These are phyloP conservation scores for Zangia roseola DNA, from an alignment of 768 basidiomycete genomes.

Conservation along the genomic window DNA sequence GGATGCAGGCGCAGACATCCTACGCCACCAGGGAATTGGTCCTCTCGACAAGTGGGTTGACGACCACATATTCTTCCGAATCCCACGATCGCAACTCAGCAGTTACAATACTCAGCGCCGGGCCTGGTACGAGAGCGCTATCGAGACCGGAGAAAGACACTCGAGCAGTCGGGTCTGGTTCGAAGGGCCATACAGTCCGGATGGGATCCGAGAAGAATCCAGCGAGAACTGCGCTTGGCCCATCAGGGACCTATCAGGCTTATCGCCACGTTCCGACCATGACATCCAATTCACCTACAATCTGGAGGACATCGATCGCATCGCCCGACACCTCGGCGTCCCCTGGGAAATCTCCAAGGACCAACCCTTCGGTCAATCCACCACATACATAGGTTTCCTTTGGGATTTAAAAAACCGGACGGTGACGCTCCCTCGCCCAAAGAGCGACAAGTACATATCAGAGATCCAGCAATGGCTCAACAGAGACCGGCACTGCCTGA, in stretches of 20 bases:
- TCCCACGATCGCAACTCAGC: background rate
- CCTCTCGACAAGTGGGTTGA: conserved; percentile 9
- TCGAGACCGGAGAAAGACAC: too few species aligned
- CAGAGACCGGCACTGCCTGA: background rate
- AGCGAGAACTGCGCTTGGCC: conserved; percentile 1
- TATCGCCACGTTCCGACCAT: accelerated
- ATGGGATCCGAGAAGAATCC: background rate
- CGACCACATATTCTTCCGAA: conserved; percentile 9
- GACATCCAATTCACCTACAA: background rate
- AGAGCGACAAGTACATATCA: background rate
- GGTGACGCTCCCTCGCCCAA: background rate
- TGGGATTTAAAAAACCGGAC: background rate
- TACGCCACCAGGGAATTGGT: background rate
- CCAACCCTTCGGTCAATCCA: background rate
- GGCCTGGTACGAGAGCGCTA: background rate
- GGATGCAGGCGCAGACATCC: conserved; percentile 7
- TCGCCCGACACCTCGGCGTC: conserved; percentile 1
- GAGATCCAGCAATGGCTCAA: background rate
- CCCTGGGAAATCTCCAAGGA: conserved; percentile 11
- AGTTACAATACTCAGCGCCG: background rate
- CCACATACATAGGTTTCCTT: background rate
- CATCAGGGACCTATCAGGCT: background rate
- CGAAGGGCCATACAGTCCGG: background rate
- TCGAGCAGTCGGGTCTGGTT: background rate
- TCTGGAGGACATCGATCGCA: background rate